Evolutionary conservation across 495 filamentous ascomycete species (phyloP), one percentile per base, ranked within the genome.

Genomic region (Chlorociboria aeruginascens): DNA sequence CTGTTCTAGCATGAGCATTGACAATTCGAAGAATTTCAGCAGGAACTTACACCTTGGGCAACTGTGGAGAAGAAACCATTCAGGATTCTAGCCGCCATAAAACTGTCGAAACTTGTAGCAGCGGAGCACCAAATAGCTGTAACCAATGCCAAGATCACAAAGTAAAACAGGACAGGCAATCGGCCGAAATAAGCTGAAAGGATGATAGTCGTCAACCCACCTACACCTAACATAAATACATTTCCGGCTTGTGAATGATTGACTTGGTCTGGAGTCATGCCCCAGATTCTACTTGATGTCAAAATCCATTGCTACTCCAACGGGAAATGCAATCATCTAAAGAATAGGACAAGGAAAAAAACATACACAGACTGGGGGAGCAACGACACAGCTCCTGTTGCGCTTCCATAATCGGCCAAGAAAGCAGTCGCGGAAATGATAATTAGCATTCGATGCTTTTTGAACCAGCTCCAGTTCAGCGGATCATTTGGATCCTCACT

Each of bases 1-100:
- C 43, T 53, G 48, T 3, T 63, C 71, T 8, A 13, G 12, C 41
- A 30, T 36, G 1, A 36, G 34, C 14, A 14, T 36, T 14, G 13
- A 36, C 7, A 11, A 14, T 36, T 36, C 10, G 33, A 36, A 11
- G 4, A 25, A 25, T 25, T 4, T 4, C 33, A 7, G 25, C 17
- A 39, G 45, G 8, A 11, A 32, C 45, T 40, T 40, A 40, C 35
- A 16, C 49, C 49, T 58, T 75, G 69, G 0, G 64, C 67, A 2
- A 78, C 76, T 3, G 70, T 79, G 6, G 71, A 72, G 57, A 79
- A 77, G 62, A 79, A 78, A n/a, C 77, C 79, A 49, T 79, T 79
- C 7, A 80, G 58, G 41, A 81, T 76, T 1, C 76, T 68, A 0
- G 76, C 74, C 6, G 72, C 76, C 65, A 77, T 72, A 56, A 76